Conservation (phyloP, 768 basidiomycete species). For the Russula ochroleuca region DNA sequence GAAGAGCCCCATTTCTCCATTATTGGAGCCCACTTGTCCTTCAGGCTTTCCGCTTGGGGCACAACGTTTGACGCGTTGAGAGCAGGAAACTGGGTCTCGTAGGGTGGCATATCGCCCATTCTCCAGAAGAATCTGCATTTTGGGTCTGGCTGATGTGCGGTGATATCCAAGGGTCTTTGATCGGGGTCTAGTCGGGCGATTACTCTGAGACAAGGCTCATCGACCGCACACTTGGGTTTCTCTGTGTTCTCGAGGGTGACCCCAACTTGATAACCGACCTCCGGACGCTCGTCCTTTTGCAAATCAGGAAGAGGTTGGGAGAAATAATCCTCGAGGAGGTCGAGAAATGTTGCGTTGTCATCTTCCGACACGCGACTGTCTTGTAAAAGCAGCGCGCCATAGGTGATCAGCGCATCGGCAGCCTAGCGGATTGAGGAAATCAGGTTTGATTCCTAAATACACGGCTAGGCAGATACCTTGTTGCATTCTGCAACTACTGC, state of each 20-base stretch:
- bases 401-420: conserved; percentile 74
- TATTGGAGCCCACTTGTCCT: conserved; percentile 57
- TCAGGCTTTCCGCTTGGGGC: conserved; percentile 57
- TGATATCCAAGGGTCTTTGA: conserved; percentile 83
- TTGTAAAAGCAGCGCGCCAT: conserved; percentile 81
- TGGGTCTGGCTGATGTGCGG: conserved; percentile 78
- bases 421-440: conserved; percentile 44
- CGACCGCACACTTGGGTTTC: conserved; percentile 79
- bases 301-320: conserved; percentile 59
- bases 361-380: conserved; percentile 81
- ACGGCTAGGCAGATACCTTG: conserved; percentile 42
- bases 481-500: conserved; percentile 56
- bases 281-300: conserved; percentile 74
- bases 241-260: conserved; percentile 97
- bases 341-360: conserved; percentile 79
- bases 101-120: conserved; percentile 71
- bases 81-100: conserved; percentile 70
- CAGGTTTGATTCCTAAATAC: not conserved
- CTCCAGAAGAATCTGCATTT: conserved; percentile 95
- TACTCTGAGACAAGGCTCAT: conserved; percentile 76
- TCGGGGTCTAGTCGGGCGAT: conserved; percentile 71
- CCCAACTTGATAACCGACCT: conserved; percentile 87
- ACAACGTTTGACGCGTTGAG: conserved; percentile 81
- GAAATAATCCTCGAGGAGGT: conserved; percentile 94
- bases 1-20: conserved; percentile 85